phyloP scores from a whole-genome alignment of 2,329 filamentous ascomycete species.

The Rhytidhysteron rufulum region DNA sequence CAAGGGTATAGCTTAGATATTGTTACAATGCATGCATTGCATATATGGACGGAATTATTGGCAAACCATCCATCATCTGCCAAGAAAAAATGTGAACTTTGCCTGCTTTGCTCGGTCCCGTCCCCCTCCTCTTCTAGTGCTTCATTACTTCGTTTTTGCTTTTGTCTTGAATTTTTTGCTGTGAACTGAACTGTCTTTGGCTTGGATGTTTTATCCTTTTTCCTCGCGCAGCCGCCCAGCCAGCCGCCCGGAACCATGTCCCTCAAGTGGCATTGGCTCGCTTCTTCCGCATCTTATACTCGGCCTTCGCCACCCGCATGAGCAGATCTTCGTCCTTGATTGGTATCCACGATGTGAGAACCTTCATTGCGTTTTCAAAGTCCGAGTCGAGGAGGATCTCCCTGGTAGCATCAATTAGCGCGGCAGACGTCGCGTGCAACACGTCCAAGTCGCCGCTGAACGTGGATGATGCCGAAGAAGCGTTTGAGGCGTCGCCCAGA shows the following conservation, averaged over 20 bases:
- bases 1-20: too few species aligned
- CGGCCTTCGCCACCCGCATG: constrained; percentile 83
- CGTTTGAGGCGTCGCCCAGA: constrained; percentile 66
- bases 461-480: constrained; percentile 32
- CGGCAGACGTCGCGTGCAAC: constrained; percentile 83
- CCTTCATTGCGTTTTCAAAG: constrained; percentile 98
- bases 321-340: constrained; percentile 91
- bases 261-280: constrained; percentile 22
- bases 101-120: too few species aligned
- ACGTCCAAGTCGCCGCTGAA: constrained; percentile 70
- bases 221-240: too few species aligned
- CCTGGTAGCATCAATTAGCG: constrained; percentile 83
- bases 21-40: too few species aligned
- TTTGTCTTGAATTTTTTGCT: too few species aligned
- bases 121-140: too few species aligned
- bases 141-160: too few species aligned
- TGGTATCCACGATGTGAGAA: constrained; percentile 87
- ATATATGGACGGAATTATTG: too few species aligned
- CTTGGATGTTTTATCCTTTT: too few species aligned
- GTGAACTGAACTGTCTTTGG: too few species aligned
- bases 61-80: too few species aligned
- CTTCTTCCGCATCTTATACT: constrained; percentile 71
- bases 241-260: constrained; percentile 4
- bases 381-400: constrained; percentile 88
- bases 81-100: too few species aligned